Base-by-base conservation (phyloP, 768 basidiomycete species). In the Agrocybe praecox region DNA sequence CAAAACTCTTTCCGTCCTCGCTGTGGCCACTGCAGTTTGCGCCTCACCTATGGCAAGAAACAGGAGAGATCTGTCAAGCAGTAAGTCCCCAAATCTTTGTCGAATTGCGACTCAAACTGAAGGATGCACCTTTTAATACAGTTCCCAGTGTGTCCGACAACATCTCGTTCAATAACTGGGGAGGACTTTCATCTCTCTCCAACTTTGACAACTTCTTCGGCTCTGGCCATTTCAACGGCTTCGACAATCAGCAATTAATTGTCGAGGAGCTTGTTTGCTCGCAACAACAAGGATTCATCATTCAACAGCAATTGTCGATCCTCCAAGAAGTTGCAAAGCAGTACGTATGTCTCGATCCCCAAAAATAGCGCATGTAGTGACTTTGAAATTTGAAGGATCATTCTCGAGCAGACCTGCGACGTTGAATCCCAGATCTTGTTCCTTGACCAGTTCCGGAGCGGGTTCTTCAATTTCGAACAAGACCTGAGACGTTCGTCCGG, bases 171-270 rank as follows among this genome's bases (percentile, higher is more conserved):
- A 64, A 73, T 46, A 70, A 69, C 65, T 81, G 74, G 69, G 67
- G 72, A 2, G 77, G 77, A 7, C 63, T 72, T 62, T 59, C 65
- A 52, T 76, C 72, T 17, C 52, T 77, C 58, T 58, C 49, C 57
- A 62, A 65, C 59, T 80, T 82, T 63, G 80, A 80, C 57, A 72
- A 74, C 68, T 80, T 80, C 69, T 76, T 76, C 55, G 79, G 80
- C 14, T 46, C 63, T 23, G 70, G 70, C 52, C 76, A 80, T 70
- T 81, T 79, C 58, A 70, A 70, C 77, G 51, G 69, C 72, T 15
- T 65, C 74, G 44, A 66, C 71, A 55, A 58, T 45, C 23, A 29
- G 32, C 17, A 53, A 21, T 17, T 53, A 8, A 46, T 53, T 21
- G 19, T 53, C 12, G 52, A 53, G 26, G 22, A 53, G n/a, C 52